These are phyloP conservation scores for Lachnellula cervina DNA, from an alignment of 2,329 filamentous ascomycete species.

Conservation along the genomic window DNA sequence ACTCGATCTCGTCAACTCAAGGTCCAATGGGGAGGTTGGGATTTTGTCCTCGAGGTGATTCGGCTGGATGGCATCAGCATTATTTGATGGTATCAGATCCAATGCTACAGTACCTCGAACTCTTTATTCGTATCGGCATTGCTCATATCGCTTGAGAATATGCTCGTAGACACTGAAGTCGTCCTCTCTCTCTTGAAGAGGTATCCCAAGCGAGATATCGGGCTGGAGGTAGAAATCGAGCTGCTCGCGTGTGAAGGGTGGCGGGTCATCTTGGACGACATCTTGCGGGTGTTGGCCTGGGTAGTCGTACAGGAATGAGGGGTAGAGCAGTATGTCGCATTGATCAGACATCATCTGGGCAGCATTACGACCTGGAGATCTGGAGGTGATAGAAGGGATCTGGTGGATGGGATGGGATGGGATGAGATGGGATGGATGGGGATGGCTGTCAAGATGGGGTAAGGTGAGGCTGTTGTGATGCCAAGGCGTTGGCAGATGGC, in stretches of 20 bases:
- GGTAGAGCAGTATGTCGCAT: background rate
- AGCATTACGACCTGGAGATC: background rate
- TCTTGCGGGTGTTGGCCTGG: background rate
- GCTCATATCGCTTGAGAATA: background rate
- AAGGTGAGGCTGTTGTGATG: background rate
- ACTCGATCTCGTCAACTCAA: constrained; percentile 19
- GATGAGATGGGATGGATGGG: background rate
- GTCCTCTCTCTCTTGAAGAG: background rate
- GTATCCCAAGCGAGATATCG: background rate
- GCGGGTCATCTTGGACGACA: background rate
- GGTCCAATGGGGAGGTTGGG: constrained; percentile 16
- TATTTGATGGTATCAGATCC: background rate
- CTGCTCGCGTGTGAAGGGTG: background rate
- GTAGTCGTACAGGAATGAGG: background rate
- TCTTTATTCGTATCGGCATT: constrained; percentile 6
- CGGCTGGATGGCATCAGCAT: constrained; percentile 12
- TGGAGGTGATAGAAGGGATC: background rate
- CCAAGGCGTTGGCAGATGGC: background rate
- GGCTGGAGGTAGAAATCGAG: background rate
- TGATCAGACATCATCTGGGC: background rate
- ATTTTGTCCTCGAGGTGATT: constrained; percentile 18
- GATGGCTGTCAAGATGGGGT: background rate
- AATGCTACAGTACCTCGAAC: constrained; percentile 8
- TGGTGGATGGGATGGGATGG: background rate
- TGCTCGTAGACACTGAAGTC: background rate